These are phyloP conservation scores for Micromonas commoda DNA, from an alignment of 139 green algal species.

Conservation along the genomic window DNA sequence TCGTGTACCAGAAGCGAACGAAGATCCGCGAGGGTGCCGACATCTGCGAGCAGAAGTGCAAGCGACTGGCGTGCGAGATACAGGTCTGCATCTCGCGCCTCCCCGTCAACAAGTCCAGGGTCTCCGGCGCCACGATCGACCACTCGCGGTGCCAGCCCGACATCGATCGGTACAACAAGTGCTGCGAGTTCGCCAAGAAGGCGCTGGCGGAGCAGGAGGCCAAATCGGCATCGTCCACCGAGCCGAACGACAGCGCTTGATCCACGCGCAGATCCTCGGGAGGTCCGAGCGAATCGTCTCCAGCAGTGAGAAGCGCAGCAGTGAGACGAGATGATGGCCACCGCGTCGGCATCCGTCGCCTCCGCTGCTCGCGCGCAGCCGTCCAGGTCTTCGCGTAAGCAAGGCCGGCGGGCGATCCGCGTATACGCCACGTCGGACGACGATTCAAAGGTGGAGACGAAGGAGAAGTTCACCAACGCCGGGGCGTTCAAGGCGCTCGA, in stretches of 20 bases:
- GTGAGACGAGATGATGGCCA: too few relatives aligned
- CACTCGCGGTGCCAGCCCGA: background rate
- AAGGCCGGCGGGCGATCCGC: too few relatives aligned
- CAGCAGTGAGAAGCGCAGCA: background rate
- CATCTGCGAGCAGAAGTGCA: constrained; percentile 29
- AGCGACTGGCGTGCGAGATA: constrained; percentile 12
- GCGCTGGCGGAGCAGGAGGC: background rate
- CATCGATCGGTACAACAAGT: constrained; percentile 24
- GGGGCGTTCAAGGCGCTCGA: background rate
- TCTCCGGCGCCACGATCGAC: background rate
- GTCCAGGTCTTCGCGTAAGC: too few relatives aligned
- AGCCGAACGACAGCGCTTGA: background rate
- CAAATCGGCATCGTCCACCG: background rate
- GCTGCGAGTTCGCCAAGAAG: constrained; percentile 8
- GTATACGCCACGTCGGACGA: background rate
- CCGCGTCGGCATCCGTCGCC: too few relatives aligned
- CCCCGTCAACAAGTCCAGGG: background rate
- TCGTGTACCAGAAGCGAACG: constrained; percentile 23
- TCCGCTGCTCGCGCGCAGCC: too few relatives aligned
- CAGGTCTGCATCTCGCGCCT: constrained; percentile 15
- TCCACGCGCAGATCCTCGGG: background rate
- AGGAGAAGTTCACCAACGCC: background rate
- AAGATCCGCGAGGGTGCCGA: constrained; percentile 23
- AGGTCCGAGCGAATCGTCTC: too few relatives aligned
- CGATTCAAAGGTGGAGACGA: background rate